Evolutionary conservation across 129 eudicot species (phyloP), one percentile per base, ranked within the genome.

Genomic region (Pittosporum tobira): DNA sequence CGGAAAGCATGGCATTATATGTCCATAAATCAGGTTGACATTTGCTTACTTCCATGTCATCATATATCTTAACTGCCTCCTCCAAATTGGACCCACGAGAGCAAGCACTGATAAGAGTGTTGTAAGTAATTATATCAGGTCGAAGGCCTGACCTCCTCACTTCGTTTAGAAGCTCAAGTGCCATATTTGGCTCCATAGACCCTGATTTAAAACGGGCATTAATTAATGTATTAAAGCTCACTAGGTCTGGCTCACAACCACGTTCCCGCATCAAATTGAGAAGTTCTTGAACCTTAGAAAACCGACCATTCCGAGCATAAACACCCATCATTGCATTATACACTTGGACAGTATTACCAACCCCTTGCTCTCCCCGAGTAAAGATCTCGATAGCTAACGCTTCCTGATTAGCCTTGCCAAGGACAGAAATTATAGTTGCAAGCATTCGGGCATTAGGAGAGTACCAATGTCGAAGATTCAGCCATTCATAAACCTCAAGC

Each of bases 301-400:
- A 93, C 50, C 77, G 78, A 4, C 94, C 99, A 50, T 73, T 81
- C 66, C 93, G 70, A 37, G 96, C 96, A 61, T 87, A 93, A 31
- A 93, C 99, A 28, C 99, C 99, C 99, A 93, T 87, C 96, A 93
- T 87, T 10, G 99, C 88, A 66, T 93, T 93, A 59, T 84, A 87
- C 8, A 93, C 99, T 52, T 93, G 94, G 6, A 93, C 88, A 10
- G 93, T 74, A 69, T 81, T 61, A 11, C 81, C 86, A 31, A 62
- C 76, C 38, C 66, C 71, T 46, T 71, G 56, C 73, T 87, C 96
- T 14, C 88, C 85, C 73, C 96, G 62, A 9, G 59, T 66, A 22
- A 83, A 93, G n/a, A 87, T 84, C 80, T 93, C 99, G 51, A 74
- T 80, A 16, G 99, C 99, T 54, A 93, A 68, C 0, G 77, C 65